phyloP scores from a whole-genome alignment of 371 early-diverging fungal species.

The Dipsacomyces acuminosporus region DNA sequence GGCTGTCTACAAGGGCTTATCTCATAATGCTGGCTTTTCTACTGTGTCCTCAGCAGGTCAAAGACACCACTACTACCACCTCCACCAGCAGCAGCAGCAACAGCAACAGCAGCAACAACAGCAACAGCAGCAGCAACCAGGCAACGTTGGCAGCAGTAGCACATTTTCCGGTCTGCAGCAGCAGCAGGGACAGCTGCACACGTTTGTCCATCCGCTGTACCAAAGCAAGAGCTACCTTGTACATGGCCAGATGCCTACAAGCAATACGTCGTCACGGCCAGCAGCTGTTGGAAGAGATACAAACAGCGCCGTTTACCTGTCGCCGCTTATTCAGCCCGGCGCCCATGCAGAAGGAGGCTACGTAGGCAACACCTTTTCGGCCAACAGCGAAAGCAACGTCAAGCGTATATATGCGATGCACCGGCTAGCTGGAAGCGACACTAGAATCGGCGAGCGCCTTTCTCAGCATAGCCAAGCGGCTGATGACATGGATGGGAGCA shows the following conservation, averaged over 20 bases:
- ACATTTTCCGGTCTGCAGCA: too few relatives aligned
- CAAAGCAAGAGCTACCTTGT: too few relatives aligned
- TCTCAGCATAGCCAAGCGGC: neutral
- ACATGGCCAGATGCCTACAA: too few relatives aligned
- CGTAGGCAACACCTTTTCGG: conserved; percentile 3
- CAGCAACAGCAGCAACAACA: neutral
- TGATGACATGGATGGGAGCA: neutral
- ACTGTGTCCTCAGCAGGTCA: conserved; percentile 28
- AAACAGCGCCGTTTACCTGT: too few relatives aligned
- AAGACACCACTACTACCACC: conserved; percentile 37
- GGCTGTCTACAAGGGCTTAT: too few relatives aligned
- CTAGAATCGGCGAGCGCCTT: neutral
- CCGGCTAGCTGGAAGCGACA: conserved; percentile 23
- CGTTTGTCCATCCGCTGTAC: neutral
- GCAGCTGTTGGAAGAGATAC: too few relatives aligned
- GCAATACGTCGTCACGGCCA: too few relatives aligned
- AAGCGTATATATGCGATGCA: conserved; percentile 20
- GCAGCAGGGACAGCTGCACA: neutral
- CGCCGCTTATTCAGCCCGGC: too few relatives aligned
- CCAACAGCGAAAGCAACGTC: neutral
- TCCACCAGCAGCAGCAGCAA: conserved; percentile 8
- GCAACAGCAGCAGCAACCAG: neutral
- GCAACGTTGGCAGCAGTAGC: neutral
- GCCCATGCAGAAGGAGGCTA: too few relatives aligned
- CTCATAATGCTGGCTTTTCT: conserved; percentile 18